These are phyloP conservation scores for Monosporascus ibericus DNA, from an alignment of 2,329 filamentous ascomycete genomes.

Conservation along the genomic window DNA sequence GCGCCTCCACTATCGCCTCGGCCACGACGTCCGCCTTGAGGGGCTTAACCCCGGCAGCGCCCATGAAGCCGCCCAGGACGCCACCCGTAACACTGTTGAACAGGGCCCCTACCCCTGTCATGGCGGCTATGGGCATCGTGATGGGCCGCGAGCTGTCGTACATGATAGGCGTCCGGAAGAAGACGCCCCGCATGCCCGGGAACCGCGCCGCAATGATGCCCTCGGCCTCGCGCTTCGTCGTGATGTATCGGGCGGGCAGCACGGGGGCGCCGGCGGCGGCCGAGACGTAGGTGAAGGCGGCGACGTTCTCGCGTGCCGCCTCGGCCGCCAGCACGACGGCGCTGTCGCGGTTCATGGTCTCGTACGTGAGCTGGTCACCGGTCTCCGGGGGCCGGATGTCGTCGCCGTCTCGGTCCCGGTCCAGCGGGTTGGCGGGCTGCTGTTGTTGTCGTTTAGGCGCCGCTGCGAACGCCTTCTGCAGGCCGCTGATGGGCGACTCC, in stretches of 20 bases:
- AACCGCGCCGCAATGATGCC: constrained; percentile 65
- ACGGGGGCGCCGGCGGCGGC: constrained; percentile 81
- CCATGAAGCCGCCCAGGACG: constrained; percentile 69
- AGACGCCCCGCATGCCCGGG: constrained; percentile 70
- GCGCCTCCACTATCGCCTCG: constrained; percentile 81
- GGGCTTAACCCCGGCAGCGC: constrained; percentile 77
- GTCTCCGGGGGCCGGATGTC: constrained; percentile 59
- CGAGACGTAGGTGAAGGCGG: constrained; percentile 80
- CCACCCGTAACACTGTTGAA: constrained; percentile 76
- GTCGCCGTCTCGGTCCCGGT: constrained; percentile 51
- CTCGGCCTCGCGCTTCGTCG: constrained; percentile 89
- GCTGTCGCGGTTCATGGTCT: constrained; percentile 91
- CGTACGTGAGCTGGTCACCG: constrained; percentile 82
- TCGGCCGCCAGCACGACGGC: constrained; percentile 79
- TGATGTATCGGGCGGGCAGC: constrained; percentile 78
- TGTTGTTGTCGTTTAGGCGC: constrained; percentile 27
- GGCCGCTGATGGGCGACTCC: constrained; percentile 72
- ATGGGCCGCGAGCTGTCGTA: constrained; percentile 78
- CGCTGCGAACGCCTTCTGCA: constrained; percentile 71
- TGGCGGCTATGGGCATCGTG: constrained; percentile 77
- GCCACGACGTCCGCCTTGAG: constrained; percentile 82
- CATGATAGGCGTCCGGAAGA: constrained; percentile 80
- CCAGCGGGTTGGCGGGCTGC: constrained; percentile 63
- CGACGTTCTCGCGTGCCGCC: constrained; percentile 56
- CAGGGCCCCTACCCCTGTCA: constrained; percentile 66